A percentile compares a stretch with the other conserved stretches of the same genome.
phyloP scores from a whole-genome alignment of 495 filamentous ascomycete species.

The Thermothielavioides terrestris region DNA sequence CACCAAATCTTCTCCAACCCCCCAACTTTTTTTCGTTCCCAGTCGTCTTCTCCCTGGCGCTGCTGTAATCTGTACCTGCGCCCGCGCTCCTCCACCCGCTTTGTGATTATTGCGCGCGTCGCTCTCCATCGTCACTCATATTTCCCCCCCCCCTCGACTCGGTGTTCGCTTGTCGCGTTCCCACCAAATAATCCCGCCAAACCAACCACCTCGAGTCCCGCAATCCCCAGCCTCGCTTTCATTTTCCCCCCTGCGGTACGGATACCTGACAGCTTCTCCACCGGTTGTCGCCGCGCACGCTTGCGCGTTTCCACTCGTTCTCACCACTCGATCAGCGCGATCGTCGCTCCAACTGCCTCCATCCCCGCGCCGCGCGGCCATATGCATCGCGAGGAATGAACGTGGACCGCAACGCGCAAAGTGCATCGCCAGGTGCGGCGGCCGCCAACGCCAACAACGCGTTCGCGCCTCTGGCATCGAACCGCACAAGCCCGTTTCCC shows the following conservation, averaged over 20 bases:
- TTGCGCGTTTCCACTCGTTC: slow-evolving; percentile 16
- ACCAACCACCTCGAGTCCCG: not conserved
- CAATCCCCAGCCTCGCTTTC: not conserved
- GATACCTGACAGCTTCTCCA: slow-evolving; percentile 19
- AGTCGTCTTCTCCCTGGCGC: slow-evolving; percentile 16
- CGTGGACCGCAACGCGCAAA: slow-evolving; percentile 29
- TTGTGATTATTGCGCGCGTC: slow-evolving; percentile 20
- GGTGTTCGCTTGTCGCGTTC: slow-evolving; percentile 14
- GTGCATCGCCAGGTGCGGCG: slow-evolving; percentile 28
- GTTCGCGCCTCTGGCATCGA: slow-evolving; percentile 29
- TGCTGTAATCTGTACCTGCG: slow-evolving; percentile 21
- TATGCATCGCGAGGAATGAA: slow-evolving; percentile 40
- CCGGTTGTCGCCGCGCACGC: slow-evolving; percentile 10
- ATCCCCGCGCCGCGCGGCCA: slow-evolving; percentile 24
- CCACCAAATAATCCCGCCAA: slow-evolving; percentile 10
- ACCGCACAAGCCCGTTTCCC: slow-evolving; percentile 30
- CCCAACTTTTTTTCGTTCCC: slow-evolving; percentile 25
- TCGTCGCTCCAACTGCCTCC: slow-evolving; percentile 22
- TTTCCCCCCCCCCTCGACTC: slow-evolving; percentile 8
- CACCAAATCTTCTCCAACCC: slow-evolving; percentile 27
- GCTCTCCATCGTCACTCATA: slow-evolving; percentile 34
- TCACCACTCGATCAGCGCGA: slow-evolving; percentile 37
- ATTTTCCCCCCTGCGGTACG: slow-evolving; percentile 1
- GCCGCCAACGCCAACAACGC: slow-evolving; percentile 19
- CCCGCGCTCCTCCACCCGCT: slow-evolving; percentile 21